Evolutionary conservation across 345 rosid genomes (phyloP).

Genomic region (Acer yangbiense): DNA sequence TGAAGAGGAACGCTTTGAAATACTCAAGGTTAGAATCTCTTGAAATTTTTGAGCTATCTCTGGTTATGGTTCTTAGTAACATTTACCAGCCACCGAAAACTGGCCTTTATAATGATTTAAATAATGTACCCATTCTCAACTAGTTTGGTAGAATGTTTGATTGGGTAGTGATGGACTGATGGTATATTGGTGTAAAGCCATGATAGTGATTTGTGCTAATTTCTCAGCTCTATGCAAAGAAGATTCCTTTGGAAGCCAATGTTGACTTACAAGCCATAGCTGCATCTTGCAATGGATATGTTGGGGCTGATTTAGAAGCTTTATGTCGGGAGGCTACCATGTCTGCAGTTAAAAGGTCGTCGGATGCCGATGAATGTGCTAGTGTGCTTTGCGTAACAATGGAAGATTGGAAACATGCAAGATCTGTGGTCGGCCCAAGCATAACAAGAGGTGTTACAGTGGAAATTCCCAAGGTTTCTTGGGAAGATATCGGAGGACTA

Average conservation of each 20-base stretch:
- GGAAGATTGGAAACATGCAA: slow-evolving; percentile 76
- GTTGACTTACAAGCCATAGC: slow-evolving; percentile 71
- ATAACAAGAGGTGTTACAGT: slow-evolving; percentile 90
- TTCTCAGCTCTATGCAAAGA: slow-evolving; percentile 78
- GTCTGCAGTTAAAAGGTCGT: slow-evolving; percentile 58
- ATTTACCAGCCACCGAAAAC: neutral
- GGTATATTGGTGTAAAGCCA: neutral
- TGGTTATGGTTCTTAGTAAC: neutral
- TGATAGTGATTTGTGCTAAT: slow-evolving; percentile 15
- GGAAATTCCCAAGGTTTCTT: slow-evolving; percentile 84
- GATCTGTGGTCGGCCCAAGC: slow-evolving; percentile 78
- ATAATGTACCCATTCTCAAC: neutral
- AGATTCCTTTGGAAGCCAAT: slow-evolving; percentile 52
- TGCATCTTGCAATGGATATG: slow-evolving; percentile 83
- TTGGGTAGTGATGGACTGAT: neutral
- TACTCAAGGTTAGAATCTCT: slow-evolving; percentile 58
- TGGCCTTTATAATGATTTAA: neutral
- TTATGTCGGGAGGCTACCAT: slow-evolving; percentile 76
- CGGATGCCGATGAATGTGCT: slow-evolving; percentile 34
- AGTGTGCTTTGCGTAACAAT: slow-evolving; percentile 39
- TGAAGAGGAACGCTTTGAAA: slow-evolving; percentile 75
- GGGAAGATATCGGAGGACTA: slow-evolving; percentile 95
- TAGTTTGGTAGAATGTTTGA: neutral
- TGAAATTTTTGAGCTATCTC: slow-evolving; percentile 1
- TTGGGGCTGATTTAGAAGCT: slow-evolving; percentile 97